Percentiles rank a stretch among this genome's conserved stretches.
Conservation (phyloP, 768 basidiomycete genomes). For the Melanogaster broomeanus region DNA sequence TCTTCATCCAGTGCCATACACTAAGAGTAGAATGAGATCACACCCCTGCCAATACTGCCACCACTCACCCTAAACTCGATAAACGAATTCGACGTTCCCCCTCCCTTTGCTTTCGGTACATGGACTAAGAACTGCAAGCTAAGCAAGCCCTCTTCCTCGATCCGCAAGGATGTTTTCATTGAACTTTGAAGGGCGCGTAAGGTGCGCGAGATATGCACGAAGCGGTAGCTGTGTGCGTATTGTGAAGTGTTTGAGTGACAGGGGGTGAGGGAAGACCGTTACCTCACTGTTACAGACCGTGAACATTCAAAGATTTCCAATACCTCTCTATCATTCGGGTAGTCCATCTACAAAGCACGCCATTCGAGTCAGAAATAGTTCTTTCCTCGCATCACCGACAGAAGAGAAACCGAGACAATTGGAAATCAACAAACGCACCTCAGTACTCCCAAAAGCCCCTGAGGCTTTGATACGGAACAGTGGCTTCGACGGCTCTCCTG, state of each 20-base stretch:
- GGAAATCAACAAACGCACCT: constrained; percentile 46
- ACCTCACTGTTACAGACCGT: constrained; percentile 72
- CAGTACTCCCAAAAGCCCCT: constrained; percentile 83
- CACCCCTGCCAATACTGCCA: neutral
- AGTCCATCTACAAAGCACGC: constrained; percentile 78
- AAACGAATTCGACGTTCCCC: constrained; percentile 60
- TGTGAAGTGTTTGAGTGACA: neutral
- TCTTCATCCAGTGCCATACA: constrained; percentile 34
- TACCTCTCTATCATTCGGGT: constrained; percentile 89
- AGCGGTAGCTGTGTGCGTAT: constrained; percentile 65
- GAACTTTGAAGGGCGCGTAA: constrained; percentile 79
- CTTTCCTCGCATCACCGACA: neutral
- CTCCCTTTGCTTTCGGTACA: constrained; percentile 38
- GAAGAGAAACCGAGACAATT: neutral
- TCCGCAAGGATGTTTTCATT: constrained; percentile 85
- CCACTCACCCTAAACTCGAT: constrained; percentile 83
- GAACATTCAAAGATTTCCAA: constrained; percentile 88
- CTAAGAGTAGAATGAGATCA: constrained; percentile 18
- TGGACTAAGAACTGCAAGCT: constrained; percentile 92
- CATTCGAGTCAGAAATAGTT: constrained; percentile 1
- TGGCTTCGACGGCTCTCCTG: constrained; percentile 38
- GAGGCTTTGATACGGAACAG: constrained; percentile 80
- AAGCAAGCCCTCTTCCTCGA: constrained; percentile 79
- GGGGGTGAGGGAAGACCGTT: constrained; percentile 9
- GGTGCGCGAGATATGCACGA: constrained; percentile 72